Evolutionary conservation across 768 basidiomycete genomes (phyloP).

Genomic region (Lanmaoa rubissima): DNA sequence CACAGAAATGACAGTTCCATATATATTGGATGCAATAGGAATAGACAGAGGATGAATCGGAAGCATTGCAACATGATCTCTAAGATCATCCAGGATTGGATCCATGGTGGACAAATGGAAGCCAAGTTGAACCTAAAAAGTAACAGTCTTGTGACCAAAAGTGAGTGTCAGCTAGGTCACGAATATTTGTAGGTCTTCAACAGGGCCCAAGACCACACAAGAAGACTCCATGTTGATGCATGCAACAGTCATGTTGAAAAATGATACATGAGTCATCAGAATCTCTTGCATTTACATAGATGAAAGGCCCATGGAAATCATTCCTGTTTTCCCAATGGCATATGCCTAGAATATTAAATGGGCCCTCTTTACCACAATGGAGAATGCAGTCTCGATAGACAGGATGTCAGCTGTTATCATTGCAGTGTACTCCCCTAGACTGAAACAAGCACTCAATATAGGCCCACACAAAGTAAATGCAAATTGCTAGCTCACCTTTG

Average conservation of each 20-base stretch:
- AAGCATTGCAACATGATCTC: conserved; percentile 36
- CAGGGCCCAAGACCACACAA: conserved; percentile 58
- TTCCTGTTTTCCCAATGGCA: conserved; percentile 45
- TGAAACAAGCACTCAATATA: conserved; percentile 27
- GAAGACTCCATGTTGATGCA: conserved; percentile 62
- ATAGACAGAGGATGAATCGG: conserved; percentile 47
- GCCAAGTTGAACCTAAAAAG: conserved; percentile 57
- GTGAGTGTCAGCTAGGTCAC: conserved; percentile 39
- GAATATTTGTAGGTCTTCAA: conserved; percentile 42
- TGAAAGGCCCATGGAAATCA: conserved; percentile 55
- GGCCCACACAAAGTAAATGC: neutral
- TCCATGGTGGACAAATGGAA: conserved; percentile 69
- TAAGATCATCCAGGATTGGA: conserved; percentile 52
- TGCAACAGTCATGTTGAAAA: conserved; percentile 45
- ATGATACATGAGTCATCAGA: conserved; percentile 34
- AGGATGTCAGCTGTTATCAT: conserved; percentile 62
- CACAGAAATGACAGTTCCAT: conserved; percentile 49
- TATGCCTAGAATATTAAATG: conserved; percentile 57
- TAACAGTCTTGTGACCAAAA: conserved; percentile 37
- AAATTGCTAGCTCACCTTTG: conserved; percentile 54
- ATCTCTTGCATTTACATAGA: conserved; percentile 34
- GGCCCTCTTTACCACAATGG: conserved; percentile 55
- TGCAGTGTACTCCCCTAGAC: conserved; percentile 78
- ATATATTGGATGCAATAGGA: conserved; percentile 61
- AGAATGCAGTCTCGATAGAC: conserved; percentile 53